Evolutionary conservation across 2,329 filamentous ascomycete species (phyloP), one percentile per base, ranked within the genome.

Genomic region (Sporothrix pseudoabietina): DNA sequence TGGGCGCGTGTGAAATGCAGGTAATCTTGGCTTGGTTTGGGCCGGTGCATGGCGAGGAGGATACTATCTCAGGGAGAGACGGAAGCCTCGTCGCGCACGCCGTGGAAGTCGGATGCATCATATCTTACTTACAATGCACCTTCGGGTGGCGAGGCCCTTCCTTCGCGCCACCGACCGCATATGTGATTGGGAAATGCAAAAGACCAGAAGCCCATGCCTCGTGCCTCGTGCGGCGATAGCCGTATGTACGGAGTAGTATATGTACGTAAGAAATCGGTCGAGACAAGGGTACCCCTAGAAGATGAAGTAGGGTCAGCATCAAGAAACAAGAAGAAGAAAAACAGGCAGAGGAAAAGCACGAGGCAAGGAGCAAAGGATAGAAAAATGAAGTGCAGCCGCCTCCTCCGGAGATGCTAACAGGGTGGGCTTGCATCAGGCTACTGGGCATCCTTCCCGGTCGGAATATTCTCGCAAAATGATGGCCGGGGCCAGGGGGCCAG

Each of bases 341-440:
- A 63, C 26, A 26, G 26, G 8, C 4, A 6, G 55, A 32, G 30
- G 32, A 35, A 35, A n/a, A 65, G 19, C 7, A n/a, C 26, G 14
- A 65, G 39, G 22, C 61, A 47, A 47, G 30, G 39, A 44, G 39
- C 19, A 22, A 10, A 41, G 26, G 26, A 26, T 26, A 12, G 57
- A 41, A 41, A 39, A 39, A 22, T 19, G 35, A 16, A 63, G 32
- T 16, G 19, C 57, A 32, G 57, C 32, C 41, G 35, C 32, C 16
- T 41, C 57, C 32, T 61, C 57, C 35, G 57, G 57, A 63, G 57
- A 63, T 63, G 35, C 57, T 63, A 41, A 19, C n/a, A 26, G 22
- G 39, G 61, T 66, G 61, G 61, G 61, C 61, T 47, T 66, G 61
- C 61, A 66, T 66, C 22, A 65, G 39, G 39, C 59, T 65, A 65